Evolutionary conservation across 1,139 yeast species (phyloP), one percentile per base, ranked within the genome.

Genomic region (Candida neerlandica): DNA sequence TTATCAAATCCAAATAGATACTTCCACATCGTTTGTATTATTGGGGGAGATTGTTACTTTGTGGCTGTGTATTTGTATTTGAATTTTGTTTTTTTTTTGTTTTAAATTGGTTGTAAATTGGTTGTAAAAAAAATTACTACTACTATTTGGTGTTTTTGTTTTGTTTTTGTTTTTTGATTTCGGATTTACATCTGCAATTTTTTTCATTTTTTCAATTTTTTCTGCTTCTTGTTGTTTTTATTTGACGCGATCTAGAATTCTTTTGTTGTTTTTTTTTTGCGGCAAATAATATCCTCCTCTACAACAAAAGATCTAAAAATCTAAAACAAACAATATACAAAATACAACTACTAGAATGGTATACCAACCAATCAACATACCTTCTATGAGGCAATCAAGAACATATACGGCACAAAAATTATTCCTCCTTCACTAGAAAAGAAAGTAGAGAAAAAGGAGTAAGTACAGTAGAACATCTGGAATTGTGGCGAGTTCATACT

Each of bases 1-100:
- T 49, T 50, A 33, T 52, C 54, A 7, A 49, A 46, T 12, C 56
- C 56, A 43, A 54, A 51, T 2, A 54, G 39, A 47, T 48, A 49
- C 30, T 46, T 48, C 27, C 49, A 43, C 56, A 51, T 53, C 4
- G 11, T 26, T 19, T 3, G 14, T 34, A 37, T 18, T 10, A 14
- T 12, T 16, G 27, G 9, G 27, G 9, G 5, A 23, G 5, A 10
- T 23, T 23, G 5, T 7, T 23, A 23, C 7, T 23, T 4, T 23
- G 9, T 23, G 27, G 27, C 9, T 23, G 27, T 33, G 34, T 27
- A n/a, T n/a, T 5, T 34, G 35, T 35, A n/a, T 3, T 12, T 21
- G 5, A 16, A 37, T 18, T 9, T 35, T 35, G 39, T 23, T 35
- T 35, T 23, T 35, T 35, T 35, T 35, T 35, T 35, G 39, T 23